Evolutionary conservation across 495 filamentous ascomycete species (phyloP), one percentile per base, ranked within the genome.

Genomic region (Penicillium lividum): DNA sequence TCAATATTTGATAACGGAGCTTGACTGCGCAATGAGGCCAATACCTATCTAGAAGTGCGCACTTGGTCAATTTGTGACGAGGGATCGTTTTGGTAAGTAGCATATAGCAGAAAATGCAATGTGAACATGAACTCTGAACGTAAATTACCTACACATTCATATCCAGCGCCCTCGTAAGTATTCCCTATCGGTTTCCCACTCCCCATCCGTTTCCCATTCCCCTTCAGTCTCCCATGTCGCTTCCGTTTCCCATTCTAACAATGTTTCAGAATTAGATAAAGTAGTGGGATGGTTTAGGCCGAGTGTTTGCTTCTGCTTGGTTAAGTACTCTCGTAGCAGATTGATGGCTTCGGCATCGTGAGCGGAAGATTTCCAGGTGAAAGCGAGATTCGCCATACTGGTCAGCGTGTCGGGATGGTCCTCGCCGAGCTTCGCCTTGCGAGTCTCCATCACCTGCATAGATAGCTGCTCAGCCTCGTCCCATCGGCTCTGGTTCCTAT

Each of bases 341-440:
- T 59, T 10, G 7, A 59, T 54, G 27, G 57, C 57, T 28, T 54
- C 11, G 4, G 43, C 15, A 40, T 42, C 22, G 6, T 22, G 57
- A 49, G 50, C 57, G 31, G 44, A 42, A 49, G 51, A 59, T 38
- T 54, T 27, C 44, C 7, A 59, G 4, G 57, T 58, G 5, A 44
- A 51, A 3, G 49, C 58, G 0, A 62, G 44, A n/a, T 51, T 62
- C 25, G 34, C 51, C 44, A 54, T 54, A 25, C 50, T 46, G 8
- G 27, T 15, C 29, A 56, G 48, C 10, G 59, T 61, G 44, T 30
- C 5, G 13, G 53, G 53, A 57, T 56, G 44, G 22, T 53, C 58
- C 5, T 9, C 40, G 13, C 58, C 58, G 5, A 61, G 25, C 10
- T 42, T 34, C 31, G 18, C 16, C 43, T 54, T 49, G 9, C 28